Base-by-base conservation (phyloP, 495 filamentous ascomycete species). In the Aspergillus kassunensis region DNA sequence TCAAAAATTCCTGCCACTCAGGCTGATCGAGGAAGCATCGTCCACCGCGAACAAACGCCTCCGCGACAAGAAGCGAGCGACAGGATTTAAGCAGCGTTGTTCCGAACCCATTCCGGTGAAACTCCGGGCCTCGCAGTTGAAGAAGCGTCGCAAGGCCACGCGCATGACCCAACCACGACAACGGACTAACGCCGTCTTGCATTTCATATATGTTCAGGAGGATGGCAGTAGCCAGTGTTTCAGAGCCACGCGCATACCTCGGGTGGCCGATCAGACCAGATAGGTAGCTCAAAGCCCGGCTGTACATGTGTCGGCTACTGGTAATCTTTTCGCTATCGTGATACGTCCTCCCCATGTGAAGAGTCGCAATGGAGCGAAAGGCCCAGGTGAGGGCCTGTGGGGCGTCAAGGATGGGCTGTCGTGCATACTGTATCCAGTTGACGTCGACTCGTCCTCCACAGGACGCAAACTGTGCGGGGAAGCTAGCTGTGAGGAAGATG, bases 131-230 rank as follows among this genome's bases (percentile, higher is more conserved):
- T 3, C 67, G 63, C 11, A 60, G 47, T 16, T 55, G 50, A 9
- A 68, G 61, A n/a, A 66, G 48, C 7, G 51, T 48, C 13, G 55
- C 54, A 9, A 63, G 49, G 20, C 67, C 67, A 7, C 61, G 63
- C 12, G 63, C 55, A 45, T 68, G 65, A 29, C 54, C 55, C 11
- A 68, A 31, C 61, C 65, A 70, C 1, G 61, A 57, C 13, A 51
- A 25, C 19, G 41, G 39, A 15, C 53, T 56, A 11, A 62, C 62
- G 15, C 63, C 51, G 12, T 56, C 58, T 37, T 60, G 47, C 29
- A 66, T 34, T 45, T 68, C 63, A 39, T 65, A 68, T 18, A 66
- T 49, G 11, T 51, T 57, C 3, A 66, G 56, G 13, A 66, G 44
- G 24, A 63, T 55, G 2, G 55, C 60, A 0, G 44, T 51, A 25